Conservation (phyloP, 2,329 filamentous ascomycete genomes). For the Akanthomyces muscarius region DNA sequence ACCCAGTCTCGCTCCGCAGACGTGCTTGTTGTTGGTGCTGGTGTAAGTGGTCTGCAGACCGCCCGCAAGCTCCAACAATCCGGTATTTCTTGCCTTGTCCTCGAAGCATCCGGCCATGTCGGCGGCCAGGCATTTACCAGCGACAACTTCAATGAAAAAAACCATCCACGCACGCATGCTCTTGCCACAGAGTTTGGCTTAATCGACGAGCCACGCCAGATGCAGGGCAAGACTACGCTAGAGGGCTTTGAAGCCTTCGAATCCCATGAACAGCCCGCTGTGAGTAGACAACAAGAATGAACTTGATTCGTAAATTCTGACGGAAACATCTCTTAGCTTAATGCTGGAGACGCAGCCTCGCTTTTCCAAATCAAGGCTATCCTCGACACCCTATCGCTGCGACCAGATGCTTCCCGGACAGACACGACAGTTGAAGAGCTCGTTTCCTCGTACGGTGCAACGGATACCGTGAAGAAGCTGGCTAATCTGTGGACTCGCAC, state of each 20-base stretch:
- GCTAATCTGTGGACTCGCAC: conserved; percentile 25
- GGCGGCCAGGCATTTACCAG: not conserved
- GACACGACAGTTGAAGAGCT: conserved; percentile 22
- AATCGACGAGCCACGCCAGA: not conserved
- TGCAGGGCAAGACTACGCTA: not conserved
- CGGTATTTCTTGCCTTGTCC: conserved; percentile 24
- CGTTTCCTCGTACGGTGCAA: conserved; percentile 23
- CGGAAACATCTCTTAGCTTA: not conserved
- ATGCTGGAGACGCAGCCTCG: conserved; percentile 1
- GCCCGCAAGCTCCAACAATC: conserved; percentile 23
- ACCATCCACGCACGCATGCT: conserved; percentile 10
- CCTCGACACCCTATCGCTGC: conserved; percentile 3
- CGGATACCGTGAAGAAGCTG: conserved; percentile 16
- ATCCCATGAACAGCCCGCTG: not conserved
- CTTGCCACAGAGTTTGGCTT: not conserved
- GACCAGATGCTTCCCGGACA: not conserved
- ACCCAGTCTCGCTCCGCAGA: conserved; percentile 19
- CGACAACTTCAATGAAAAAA: not conserved
- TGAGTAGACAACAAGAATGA: not conserved
- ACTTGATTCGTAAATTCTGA: not conserved
- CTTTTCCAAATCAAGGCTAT: not conserved
- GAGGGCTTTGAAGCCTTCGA: conserved; percentile 8
- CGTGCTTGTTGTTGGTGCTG: conserved; percentile 26
- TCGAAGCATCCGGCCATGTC: conserved; percentile 18
- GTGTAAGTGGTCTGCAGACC: conserved; percentile 25